These are phyloP conservation scores for Xylaria intraflava DNA, from an alignment of 495 filamentous ascomycete species.

Conservation along the genomic window DNA sequence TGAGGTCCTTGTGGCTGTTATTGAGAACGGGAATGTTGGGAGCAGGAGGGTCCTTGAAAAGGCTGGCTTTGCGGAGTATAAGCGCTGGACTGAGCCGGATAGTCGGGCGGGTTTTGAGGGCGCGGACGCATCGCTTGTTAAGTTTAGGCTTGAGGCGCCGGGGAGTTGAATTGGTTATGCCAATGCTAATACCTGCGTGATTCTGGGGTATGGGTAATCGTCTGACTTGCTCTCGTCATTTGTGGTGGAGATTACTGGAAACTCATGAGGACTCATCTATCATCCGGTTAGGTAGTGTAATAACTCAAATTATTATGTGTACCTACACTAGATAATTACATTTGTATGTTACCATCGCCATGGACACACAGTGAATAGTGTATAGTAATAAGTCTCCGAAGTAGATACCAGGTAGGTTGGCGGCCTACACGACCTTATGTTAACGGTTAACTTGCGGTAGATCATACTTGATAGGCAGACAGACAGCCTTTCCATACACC, in stretches of 20 bases:
- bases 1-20: slow-evolving; percentile 28
- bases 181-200: not conserved
- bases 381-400: no score
- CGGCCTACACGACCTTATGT: not conserved
- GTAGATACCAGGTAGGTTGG: no score
- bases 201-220: not conserved
- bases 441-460: no score
- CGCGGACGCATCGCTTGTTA: slow-evolving; percentile 2
- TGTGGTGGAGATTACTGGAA: no score
- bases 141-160: slow-evolving; percentile 11
- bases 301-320: no score
- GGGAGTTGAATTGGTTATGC: slow-evolving; percentile 4
- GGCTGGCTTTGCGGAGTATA: slow-evolving; percentile 28
- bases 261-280: no score
- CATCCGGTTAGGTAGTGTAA: no score
- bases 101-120: not conserved
- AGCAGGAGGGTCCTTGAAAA: slow-evolving; percentile 33
- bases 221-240: no score
- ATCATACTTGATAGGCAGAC: not conserved
- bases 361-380: no score
- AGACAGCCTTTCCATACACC: no score
- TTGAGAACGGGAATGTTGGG: slow-evolving; percentile 17
- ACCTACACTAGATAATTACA: no score
- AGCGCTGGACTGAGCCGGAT: slow-evolving; percentile 23
- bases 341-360: no score